phyloP scores from a whole-genome alignment of 768 basidiomycete species.

The Tricholoma hemisulphureum region DNA sequence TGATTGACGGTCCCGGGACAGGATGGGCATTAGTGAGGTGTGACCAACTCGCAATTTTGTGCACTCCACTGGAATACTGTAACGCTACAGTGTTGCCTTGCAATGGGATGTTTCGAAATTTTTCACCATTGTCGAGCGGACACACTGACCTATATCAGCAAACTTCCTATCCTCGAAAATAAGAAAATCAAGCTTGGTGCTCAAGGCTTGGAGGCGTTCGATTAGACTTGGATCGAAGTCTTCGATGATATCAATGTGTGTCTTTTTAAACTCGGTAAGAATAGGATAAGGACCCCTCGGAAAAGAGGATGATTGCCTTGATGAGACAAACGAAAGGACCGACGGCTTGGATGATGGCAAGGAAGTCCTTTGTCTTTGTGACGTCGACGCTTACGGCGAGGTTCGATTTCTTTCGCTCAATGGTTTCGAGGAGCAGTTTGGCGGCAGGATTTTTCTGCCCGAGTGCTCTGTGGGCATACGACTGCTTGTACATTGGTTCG shows the following conservation, averaged over 20 bases:
- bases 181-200: constrained; percentile 82
- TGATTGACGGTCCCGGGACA: constrained; percentile 92
- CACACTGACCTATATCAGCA: constrained; percentile 85
- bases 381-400: constrained; percentile 97
- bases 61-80: constrained; percentile 90
- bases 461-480: constrained; percentile 62
- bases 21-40: constrained; percentile 97
- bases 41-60: constrained; percentile 93
- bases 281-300: constrained; percentile 14
- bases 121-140: neutral
- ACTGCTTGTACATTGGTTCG: constrained; percentile 42
- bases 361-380: constrained; percentile 70
- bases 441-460: constrained; percentile 75
- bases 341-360: constrained; percentile 83
- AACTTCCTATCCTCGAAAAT: constrained; percentile 99
- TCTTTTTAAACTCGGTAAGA: constrained; percentile 51
- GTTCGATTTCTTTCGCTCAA: constrained; percentile 86
- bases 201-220: constrained; percentile 64
- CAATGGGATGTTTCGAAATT: constrained; percentile 2
- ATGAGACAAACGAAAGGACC: constrained; percentile 90
- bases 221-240: constrained; percentile 81
- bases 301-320: constrained; percentile 60
- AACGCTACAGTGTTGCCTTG: constrained; percentile 95
- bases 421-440: constrained; percentile 70
- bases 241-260: constrained; percentile 93